phyloP scores from a whole-genome alignment of 2,329 filamentous ascomycete genomes.

The Ascochyta koolunga region DNA sequence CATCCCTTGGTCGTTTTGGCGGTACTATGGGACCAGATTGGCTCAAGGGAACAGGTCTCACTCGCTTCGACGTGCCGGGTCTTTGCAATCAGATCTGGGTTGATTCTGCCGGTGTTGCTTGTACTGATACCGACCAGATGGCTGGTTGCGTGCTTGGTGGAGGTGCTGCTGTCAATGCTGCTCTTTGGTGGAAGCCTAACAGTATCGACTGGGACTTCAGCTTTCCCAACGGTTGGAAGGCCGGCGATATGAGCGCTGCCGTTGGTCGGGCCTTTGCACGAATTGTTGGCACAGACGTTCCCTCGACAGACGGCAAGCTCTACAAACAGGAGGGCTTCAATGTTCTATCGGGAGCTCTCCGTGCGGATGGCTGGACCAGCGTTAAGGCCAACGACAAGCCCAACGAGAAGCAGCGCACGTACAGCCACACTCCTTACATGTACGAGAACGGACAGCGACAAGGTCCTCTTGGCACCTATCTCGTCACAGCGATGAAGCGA shows the following conservation, averaged over 20 bases:
- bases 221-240: constrained; percentile 75
- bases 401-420: constrained; percentile 69
- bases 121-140: constrained; percentile 74
- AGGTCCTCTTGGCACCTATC: constrained; percentile 74
- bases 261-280: constrained; percentile 68
- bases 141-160: constrained; percentile 74
- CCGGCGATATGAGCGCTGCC: constrained; percentile 64
- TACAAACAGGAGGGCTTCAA: constrained; percentile 73
- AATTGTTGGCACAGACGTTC: constrained; percentile 72
- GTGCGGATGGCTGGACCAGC: constrained; percentile 65
- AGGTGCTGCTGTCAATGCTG: constrained; percentile 70
- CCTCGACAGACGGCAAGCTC: constrained; percentile 69
- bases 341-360: constrained; percentile 65
- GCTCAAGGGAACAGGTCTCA: constrained; percentile 66
- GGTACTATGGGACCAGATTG: constrained; percentile 67
- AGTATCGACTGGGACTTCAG: constrained; percentile 72
- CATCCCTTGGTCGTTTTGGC: constrained; percentile 69
- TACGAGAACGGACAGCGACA: constrained; percentile 69
- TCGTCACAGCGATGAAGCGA: constrained; percentile 64
- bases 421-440: constrained; percentile 70
- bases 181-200: constrained; percentile 71
- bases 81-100: constrained; percentile 74
- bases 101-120: constrained; percentile 67
- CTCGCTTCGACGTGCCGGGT: constrained; percentile 73
- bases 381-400: constrained; percentile 66